Base-by-base conservation (phyloP, 2,329 filamentous ascomycete genomes). In the Claviceps fusiformis region DNA sequence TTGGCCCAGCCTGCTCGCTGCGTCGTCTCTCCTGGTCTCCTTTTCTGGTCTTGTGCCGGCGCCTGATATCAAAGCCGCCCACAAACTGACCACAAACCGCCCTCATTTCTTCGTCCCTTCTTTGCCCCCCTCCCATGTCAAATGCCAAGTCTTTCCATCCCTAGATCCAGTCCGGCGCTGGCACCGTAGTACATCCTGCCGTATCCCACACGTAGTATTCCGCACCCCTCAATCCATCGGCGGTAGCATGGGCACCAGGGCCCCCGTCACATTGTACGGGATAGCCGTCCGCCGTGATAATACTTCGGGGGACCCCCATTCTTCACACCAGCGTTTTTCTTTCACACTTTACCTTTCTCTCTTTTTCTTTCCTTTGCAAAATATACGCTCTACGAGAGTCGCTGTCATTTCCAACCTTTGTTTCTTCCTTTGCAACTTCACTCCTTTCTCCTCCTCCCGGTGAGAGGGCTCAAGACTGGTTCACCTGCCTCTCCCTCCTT, bases 401-500 rank as follows among this genome's bases (percentile, higher is more conserved):
- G 46, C 46, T 33, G 46, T 17, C 29, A 33, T n/a, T 44, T 33
- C 29, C 15, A 24, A 5, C 15, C 46, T 49, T 49, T n/a, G 9
- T 37, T 19, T 19, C 24, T 35, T 29, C n/a, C 15, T 27, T 7
- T 49, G 48, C 33, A 44, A 43, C 45, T 52, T 8, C 54, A 35
- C 47, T 55, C 54, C 29, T 55, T 52, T 37, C 19, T 46, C 49
- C 17, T 19, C 13, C 49, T 41, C 48, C 53, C 13, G 54, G 54
- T 52, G 54, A 52, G 49, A 55, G 54, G 39, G n/a, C 44, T 33
- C 13, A 27, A 27, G 19, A 53, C 33, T 49, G 31, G 50, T 46
- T 55, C 56, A 56, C 48, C 50, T 53, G 47, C 44, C 54, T 55
- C 39, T 55, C 54, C 24, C 55, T 55, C 46, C n/a, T n/a, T n/a